phyloP scores from a whole-genome alignment of 1,139 yeast genomes.

The Suhomyces bokatorum region DNA sequence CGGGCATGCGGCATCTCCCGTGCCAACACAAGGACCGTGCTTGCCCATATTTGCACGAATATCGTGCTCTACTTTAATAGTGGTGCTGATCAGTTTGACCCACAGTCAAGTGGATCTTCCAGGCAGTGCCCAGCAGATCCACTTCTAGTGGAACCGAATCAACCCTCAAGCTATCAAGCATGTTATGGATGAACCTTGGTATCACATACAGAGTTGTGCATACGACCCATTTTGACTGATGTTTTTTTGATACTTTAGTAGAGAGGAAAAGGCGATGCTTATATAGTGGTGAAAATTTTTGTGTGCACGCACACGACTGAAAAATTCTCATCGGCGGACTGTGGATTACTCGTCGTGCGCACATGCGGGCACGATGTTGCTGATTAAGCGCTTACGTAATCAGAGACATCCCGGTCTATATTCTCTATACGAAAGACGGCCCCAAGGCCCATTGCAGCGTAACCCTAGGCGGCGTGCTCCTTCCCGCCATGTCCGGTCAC shows the following conservation, averaged over 20 bases:
- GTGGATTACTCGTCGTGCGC: not conserved
- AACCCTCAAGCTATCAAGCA: conserved; percentile 25
- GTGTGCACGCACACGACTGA: conserved; percentile 14
- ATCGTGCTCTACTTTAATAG: conserved; percentile 15
- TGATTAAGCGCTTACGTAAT: not conserved
- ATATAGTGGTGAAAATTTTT: conserved; percentile 17
- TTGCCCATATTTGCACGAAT: conserved; percentile 1
- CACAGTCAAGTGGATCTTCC: conserved; percentile 21
- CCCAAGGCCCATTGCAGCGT: too few relatives aligned
- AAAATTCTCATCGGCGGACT: conserved; percentile 2
- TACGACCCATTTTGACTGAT: conserved; percentile 72
- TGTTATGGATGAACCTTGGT: conserved; percentile 14
- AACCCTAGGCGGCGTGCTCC: too few relatives aligned
- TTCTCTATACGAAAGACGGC: too few relatives aligned
- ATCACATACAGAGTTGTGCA: conserved; percentile 74
- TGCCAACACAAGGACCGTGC: not conserved
- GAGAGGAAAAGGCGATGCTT: conserved; percentile 2
- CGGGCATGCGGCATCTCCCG: conserved; percentile 10
- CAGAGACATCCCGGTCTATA: not conserved
- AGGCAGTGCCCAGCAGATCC: not conserved
- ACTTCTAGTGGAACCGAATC: conserved; percentile 25
- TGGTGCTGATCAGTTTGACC: conserved; percentile 26
- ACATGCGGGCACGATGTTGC: not conserved
- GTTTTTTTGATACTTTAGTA: conserved; percentile 23
- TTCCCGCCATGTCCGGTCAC: too few relatives aligned